Percentiles rank a stretch among this genome's conserved stretches.
phyloP scores from a whole-genome alignment of 2,329 filamentous ascomycete genomes.

The Verticillium nubilum region DNA sequence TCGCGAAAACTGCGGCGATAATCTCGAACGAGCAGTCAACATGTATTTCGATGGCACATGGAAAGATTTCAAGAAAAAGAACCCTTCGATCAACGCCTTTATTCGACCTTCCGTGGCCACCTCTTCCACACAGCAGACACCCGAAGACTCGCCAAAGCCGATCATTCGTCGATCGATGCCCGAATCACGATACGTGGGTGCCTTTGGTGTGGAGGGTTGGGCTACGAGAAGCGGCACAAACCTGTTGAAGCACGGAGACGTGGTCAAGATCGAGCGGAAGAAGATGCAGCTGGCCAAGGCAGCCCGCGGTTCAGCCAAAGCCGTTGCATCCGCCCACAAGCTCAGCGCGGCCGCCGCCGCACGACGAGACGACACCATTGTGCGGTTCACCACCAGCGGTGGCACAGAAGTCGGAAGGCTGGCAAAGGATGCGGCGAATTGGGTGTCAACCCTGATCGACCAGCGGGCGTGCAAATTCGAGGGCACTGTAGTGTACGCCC shows the following conservation, averaged over 20 bases:
- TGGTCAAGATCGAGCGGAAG: constrained; percentile 80
- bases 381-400: constrained; percentile 76
- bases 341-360: constrained; percentile 43
- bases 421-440: constrained; percentile 79
- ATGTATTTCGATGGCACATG: constrained; percentile 69
- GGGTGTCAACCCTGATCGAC: constrained; percentile 89
- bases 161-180: constrained; percentile 24
- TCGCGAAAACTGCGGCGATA: constrained; percentile 47
- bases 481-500: constrained; percentile 82
- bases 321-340: constrained; percentile 24
- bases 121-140: background rate
- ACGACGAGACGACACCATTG: constrained; percentile 78
- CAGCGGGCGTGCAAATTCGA: constrained; percentile 85
- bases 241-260: constrained; percentile 74
- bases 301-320: constrained; percentile 37
- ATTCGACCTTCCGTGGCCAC: background rate
- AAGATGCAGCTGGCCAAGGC: constrained; percentile 59
- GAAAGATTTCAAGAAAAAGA: constrained; percentile 40
- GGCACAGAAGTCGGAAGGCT: constrained; percentile 84
- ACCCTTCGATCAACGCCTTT: background rate
- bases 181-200: constrained; percentile 69
- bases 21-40: constrained; percentile 59
- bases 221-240: constrained; percentile 75
- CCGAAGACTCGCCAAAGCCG: constrained; percentile 3
- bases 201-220: constrained; percentile 90